Percentiles rank a stretch among this genome's conserved stretches.
These are phyloP conservation scores for Podosphaera xanthii DNA, from an alignment of 2,329 filamentous ascomycete species.

Conservation along the genomic window DNA sequence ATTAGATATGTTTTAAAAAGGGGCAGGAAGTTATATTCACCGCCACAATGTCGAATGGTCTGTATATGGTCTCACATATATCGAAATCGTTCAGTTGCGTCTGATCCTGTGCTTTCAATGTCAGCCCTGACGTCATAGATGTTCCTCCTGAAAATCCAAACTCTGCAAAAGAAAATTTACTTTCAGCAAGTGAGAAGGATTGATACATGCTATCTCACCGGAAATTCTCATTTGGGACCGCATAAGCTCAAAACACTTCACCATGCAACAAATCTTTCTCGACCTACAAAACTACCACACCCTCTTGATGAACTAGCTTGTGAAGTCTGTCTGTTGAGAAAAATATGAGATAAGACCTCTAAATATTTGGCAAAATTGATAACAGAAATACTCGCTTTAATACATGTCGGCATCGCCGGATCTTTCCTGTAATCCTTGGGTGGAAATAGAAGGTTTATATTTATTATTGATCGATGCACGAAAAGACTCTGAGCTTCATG, in stretches of 20 bases:
- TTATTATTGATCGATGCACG: background rate
- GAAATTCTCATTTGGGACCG: background rate
- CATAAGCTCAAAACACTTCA: background rate
- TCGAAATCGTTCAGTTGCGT: background rate
- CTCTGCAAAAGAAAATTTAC: background rate
- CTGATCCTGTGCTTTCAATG: background rate
- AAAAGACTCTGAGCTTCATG: background rate
- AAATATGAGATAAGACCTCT: no score
- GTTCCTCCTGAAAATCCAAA: background rate
- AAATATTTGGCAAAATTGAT: no score
- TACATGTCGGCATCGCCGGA: no score
- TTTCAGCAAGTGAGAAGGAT: background rate
- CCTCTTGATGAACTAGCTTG: no score
- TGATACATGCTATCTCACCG: background rate
- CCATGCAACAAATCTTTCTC: background rate
- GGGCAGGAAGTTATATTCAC: background rate
- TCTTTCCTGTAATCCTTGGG: no score
- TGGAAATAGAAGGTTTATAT: no score
- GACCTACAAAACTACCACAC: background rate
- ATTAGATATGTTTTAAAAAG: background rate
- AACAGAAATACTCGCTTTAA: no score
- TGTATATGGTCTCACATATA: background rate
- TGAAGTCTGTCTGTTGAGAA: no score
- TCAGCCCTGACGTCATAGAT: background rate
- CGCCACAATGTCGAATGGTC: background rate